Evolutionary conservation across 305 asterid species (phyloP), one percentile per base, ranked within the genome.

Genomic region (Rubia occidens): DNA sequence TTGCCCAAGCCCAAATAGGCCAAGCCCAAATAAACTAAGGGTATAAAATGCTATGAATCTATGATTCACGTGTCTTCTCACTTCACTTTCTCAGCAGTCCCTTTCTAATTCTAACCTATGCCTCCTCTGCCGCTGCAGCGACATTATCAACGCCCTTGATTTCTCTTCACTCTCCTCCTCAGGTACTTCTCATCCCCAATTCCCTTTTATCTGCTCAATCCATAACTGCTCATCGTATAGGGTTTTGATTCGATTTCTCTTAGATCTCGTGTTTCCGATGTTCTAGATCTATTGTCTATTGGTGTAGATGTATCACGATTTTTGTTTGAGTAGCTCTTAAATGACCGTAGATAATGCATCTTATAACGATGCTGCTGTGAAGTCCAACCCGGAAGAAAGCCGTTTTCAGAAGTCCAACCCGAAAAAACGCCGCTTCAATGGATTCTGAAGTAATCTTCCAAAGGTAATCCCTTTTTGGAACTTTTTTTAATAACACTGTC

Each of bases 11-110:
- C n/a, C n/a, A n/a, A n/a, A n/a, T n/a, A n/a, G n/a, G n/a, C n/a
- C n/a, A n/a, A n/a, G n/a, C n/a, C n/a, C n/a, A n/a, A n/a, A n/a
- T n/a, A n/a, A n/a, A n/a, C n/a, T n/a, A n/a, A n/a, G n/a, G n/a
- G n/a, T n/a, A n/a, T n/a, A n/a, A n/a, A n/a, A n/a, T n/a, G n/a
- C n/a, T n/a, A n/a, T n/a, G n/a, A n/a, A n/a, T n/a, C n/a, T n/a
- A n/a, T n/a, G n/a, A n/a, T n/a, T n/a, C n/a, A n/a, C n/a, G n/a
- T n/a, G n/a, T n/a, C n/a, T n/a, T n/a, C n/a, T n/a, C n/a, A n/a
- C n/a, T n/a, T n/a, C n/a, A 43, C 44, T 67, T 66, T 56, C 61
- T 43, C 67, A 40, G 67, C 76, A 73, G 72, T 73, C 71, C 53
- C 45, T 62, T 67, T 11, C 62, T 20, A 65, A 35, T 56, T 65